Conservation (phyloP, 1,284 basidiomycete genomes). For the Sporisorium sorghi region DNA sequence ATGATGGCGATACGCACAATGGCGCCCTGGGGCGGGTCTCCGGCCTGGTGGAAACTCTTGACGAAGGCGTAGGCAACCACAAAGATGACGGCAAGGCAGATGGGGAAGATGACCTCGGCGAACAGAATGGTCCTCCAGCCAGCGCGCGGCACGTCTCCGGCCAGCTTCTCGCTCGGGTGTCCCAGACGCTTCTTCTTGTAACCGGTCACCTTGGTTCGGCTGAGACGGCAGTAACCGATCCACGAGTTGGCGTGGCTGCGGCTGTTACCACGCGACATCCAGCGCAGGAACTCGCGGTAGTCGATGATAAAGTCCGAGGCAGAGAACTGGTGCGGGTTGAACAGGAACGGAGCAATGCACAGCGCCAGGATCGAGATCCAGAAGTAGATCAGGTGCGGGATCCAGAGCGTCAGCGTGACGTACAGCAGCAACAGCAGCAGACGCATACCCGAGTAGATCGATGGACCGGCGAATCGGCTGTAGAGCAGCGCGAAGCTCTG, state of each 20-base stretch:
- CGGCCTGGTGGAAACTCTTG: slow-evolving; percentile 65
- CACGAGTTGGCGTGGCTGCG: slow-evolving; percentile 69
- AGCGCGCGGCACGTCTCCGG: slow-evolving; percentile 67
- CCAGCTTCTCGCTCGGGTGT: slow-evolving; percentile 69
- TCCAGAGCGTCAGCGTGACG: slow-evolving; percentile 68
- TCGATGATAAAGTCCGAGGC: slow-evolving; percentile 69
- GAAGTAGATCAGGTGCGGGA: slow-evolving; percentile 69
- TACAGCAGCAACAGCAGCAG: slow-evolving; percentile 66
- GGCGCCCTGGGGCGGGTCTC: slow-evolving; percentile 73
- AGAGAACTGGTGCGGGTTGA: slow-evolving; percentile 70
- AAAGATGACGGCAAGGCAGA: slow-evolving; percentile 66
- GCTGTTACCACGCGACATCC: slow-evolving; percentile 69
- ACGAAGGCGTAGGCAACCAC: slow-evolving; percentile 68
- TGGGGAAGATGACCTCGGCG: slow-evolving; percentile 65
- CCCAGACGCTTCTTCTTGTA: slow-evolving; percentile 70
- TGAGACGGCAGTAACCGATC: slow-evolving; percentile 70
- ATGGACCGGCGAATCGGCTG: slow-evolving; percentile 68
- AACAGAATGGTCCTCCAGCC: slow-evolving; percentile 68
- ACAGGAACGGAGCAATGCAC: slow-evolving; percentile 68
- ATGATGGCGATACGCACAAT: slow-evolving; percentile 93
- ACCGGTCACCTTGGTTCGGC: slow-evolving; percentile 68
- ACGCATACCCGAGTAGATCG: slow-evolving; percentile 69
- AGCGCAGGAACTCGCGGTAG: slow-evolving; percentile 69
- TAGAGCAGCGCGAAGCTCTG: slow-evolving; percentile 68
- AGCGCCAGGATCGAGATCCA: slow-evolving; percentile 68